Evolutionary conservation across 164 flowering plant genomes (phyloP), one percentile per base, ranked within the genome.

Genomic region (Liriodendron chinense): DNA sequence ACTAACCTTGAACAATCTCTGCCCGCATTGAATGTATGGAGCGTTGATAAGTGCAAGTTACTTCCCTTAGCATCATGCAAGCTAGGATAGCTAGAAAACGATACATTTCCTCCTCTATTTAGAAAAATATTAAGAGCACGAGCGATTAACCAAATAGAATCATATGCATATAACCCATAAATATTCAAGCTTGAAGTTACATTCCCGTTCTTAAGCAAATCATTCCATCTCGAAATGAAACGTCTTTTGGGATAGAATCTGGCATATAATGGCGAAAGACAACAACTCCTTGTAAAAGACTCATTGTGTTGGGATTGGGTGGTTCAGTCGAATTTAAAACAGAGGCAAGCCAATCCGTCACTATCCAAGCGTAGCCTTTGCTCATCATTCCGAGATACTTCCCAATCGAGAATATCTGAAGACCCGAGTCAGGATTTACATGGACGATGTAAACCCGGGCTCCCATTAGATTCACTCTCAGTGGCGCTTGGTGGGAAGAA

Each of bases 301-400:
- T 82, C 83, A 83, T 83, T 13, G 75, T 84, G 2, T 81, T 83
- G 24, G 83, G 69, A 59, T 78, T 74, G 10, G 68, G 72, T 23
- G 83, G 75, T 65, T 80, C 84, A 5, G 78, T 79, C 20, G 87
- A 80, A 86, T 96, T 98, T 53, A 96, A 74, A 70, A 81, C 75
- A 20, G 98, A 79, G 72, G 97, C 82, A 74, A 96, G 97, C 99
- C 99, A 96, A 83, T 92, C 97, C 43, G 99, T 90, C 47, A 96
- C 87, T 72, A 94, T 87, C 98, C 98, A 96, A 24, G 89, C 97
- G 86, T 91, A 93, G 73, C 93, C 92, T 56, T n/a, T 73, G 25
- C 34, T 70, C 88, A 88, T 82, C 99, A 96, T 93, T 13, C 80
- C 85, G 56, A 91, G 94, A 43, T 28, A 9, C 69, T 92, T 85